Evolutionary conservation across 169 alveolate genomes (phyloP), one percentile per base, ranked within the genome.

Genomic region (Cryptosporidium bovis): DNA sequence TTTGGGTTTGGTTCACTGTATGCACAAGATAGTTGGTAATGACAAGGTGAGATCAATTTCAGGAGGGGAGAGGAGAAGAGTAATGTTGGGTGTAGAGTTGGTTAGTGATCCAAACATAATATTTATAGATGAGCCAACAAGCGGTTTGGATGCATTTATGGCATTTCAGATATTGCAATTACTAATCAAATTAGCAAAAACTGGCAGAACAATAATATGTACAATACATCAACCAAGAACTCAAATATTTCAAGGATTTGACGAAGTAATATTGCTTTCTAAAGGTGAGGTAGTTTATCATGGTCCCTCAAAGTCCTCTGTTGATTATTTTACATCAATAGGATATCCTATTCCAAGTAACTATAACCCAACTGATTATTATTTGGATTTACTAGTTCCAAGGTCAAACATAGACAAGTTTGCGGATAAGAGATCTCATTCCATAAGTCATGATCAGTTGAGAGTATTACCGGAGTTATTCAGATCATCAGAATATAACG

Each of bases 51-150:
- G 94, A 83, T 97, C 97, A 20, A 91, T 96, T 1, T 94, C 97
- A 0, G 98, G 98, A 12, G 99, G 99, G 20, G 97, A 97, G 71
- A 91, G 95, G 64, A 95, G 94, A 82, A 82, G 99, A 62, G 93
- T 95, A 33, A 93, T 97, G 16, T 93, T 97, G 5, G 98, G 96
- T 16, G 93, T 94, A 29, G 99, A 96, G 83, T 89, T 96, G 51
- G 93, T 97, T 15, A 92, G 93, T 64, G 95, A 95, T 82, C 99
- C 99, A 31, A 82, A 91, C 7, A 82, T 96, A 65, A 82, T 96
- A 27, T 83, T 95, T 83, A 87, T 96, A 64, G 98, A 95, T 92
- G 97, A 95, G 77, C 97, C 97, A 3, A 94, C 97, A 0, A 92
- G 96, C 5, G 98, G 98, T 33, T 91, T 96, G 34, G 98, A 96